A percentile compares a stretch with the other conserved stretches of the same genome.
phyloP scores from a whole-genome alignment of 2,329 filamentous ascomycete genomes.

The Aureobasidium sp. region DNA sequence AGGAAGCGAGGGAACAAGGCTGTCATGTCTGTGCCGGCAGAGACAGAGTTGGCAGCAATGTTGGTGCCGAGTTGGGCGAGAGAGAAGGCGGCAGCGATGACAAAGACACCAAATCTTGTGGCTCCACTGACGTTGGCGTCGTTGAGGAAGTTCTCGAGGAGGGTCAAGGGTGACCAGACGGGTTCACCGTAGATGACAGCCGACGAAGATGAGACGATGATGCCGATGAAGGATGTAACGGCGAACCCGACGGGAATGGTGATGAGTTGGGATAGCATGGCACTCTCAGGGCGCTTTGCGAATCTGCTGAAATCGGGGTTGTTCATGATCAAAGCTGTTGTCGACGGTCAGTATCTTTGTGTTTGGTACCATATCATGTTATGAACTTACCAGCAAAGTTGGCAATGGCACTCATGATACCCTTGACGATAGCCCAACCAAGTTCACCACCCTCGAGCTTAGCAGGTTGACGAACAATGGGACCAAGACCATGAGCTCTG shows the following conservation, averaged over 20 bases:
- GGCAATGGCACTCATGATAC: slow-evolving; percentile 81
- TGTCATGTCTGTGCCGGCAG: slow-evolving; percentile 47
- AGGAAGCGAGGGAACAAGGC: slow-evolving; percentile 45
- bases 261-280: slow-evolving; percentile 26
- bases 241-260: slow-evolving; percentile 45
- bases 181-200: slow-evolving; percentile 37
- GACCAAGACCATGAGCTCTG: slow-evolving; percentile 73
- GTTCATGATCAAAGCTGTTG: slow-evolving; percentile 12
- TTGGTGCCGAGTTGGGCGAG: slow-evolving; percentile 45
- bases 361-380: slow-evolving; percentile 29
- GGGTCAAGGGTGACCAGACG: slow-evolving; percentile 38
- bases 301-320: slow-evolving; percentile 23
- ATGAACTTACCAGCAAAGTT: slow-evolving; percentile 71
- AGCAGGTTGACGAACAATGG: slow-evolving; percentile 65
- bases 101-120: slow-evolving; percentile 39
- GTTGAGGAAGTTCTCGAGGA: slow-evolving; percentile 33
- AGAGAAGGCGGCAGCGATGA: slow-evolving; percentile 37
- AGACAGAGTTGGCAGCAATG: slow-evolving; percentile 45
- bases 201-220: slow-evolving; percentile 44
- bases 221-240: slow-evolving; percentile 36
- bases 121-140: slow-evolving; percentile 29
- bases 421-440: slow-evolving; percentile 75
- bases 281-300: slow-evolving; percentile 25
- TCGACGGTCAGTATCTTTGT: not conserved
- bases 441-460: slow-evolving; percentile 59